Evolutionary conservation across 2,329 filamentous ascomycete genomes (phyloP).

Genomic region (Fusarium oxysporum): DNA sequence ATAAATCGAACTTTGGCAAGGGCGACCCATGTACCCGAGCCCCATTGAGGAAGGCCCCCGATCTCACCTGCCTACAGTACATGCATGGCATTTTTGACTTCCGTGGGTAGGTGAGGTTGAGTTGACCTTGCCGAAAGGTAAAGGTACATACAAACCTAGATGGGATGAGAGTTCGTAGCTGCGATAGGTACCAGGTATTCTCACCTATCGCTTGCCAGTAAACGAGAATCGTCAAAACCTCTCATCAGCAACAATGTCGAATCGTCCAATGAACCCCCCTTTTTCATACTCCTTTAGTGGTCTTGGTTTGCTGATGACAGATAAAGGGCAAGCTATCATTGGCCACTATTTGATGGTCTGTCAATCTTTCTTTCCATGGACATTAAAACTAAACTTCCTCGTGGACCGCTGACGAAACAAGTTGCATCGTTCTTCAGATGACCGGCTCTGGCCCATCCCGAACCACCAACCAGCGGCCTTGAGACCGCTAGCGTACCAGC

Average conservation of each 20-base stretch:
- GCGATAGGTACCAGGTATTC: not conserved
- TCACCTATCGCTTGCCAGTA: conserved; percentile 13
- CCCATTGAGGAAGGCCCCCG: conserved; percentile 24
- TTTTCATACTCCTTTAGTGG: conserved; percentile 5
- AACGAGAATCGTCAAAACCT: conserved; percentile 15
- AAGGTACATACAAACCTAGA: too few relatives aligned
- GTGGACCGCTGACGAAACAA: conserved; percentile 43
- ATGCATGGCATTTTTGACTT: too few relatives aligned
- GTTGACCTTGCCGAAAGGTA: too few relatives aligned
- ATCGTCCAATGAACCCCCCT: conserved; percentile 16
- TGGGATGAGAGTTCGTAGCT: too few relatives aligned
- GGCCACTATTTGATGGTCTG: not conserved
- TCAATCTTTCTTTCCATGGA: conserved; percentile 11
- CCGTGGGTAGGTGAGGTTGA: too few relatives aligned
- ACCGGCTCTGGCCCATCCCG: conserved; percentile 37
- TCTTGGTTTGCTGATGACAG: conserved; percentile 14
- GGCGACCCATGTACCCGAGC: conserved; percentile 16
- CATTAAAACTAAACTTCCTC: conserved; percentile 27
- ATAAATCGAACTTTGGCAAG: conserved; percentile 6
- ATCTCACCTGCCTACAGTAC: not conserved
- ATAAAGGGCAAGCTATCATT: conserved; percentile 15
- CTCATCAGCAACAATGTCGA: conserved; percentile 23
- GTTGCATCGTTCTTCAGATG: conserved; percentile 31
- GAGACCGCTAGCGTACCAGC: conserved; percentile 42
- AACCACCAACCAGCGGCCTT: conserved; percentile 30